Evolutionary conservation across 2,329 filamentous ascomycete genomes (phyloP), one percentile per base, ranked within the genome.

Genomic region (Phyllosticta citrichinensis): DNA sequence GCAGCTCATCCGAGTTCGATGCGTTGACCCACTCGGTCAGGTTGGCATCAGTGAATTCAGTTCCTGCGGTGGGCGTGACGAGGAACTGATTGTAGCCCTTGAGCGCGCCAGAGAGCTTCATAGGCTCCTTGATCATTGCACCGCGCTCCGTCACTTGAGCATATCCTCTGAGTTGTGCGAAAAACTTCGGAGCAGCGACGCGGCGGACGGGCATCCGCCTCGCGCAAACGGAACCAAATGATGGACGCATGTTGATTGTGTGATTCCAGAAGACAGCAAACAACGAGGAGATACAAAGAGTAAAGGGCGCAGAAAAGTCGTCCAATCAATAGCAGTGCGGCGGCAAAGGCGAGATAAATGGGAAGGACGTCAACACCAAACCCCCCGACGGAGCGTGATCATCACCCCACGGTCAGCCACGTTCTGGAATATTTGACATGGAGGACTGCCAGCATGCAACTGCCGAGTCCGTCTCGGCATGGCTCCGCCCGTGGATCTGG

Each of bases 1-100:
- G 69, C 24, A 87, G 74, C 52, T 84, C 81, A 57, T 89, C 85
- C 0, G 83, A 77, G 67, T 88, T 85, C 0, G 81, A 76, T 0
- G 83, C 81, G 27, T 83, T 75, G 4, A 89, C 75, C 40, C 89
- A 84, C 33, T 89, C 84, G 8, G 80, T 80, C 0, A 87, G 75
- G 63, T 85, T 81, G 40, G 81, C 66, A 17, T 76, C 78, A 14
- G 80, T 75, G 63, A 80, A 87, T 67, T 87, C 85, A 9, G 79
- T 78, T 4, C 85, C 85, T 61, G 87, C 86, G 50, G 80, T 73
- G 0, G 84, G 84, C 1, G 84, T 87, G 8, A 81, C 73, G 33
- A 87, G 84, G 61, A 84, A 82, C 2, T 76, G 76, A 63, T 83
- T 77, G 63, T 79, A 82, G 10, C 74, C 62, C 50, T 84, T 77